phyloP scores from a whole-genome alignment of 2,329 filamentous ascomycete genomes.

The Macrophomina phaseolina region DNA sequence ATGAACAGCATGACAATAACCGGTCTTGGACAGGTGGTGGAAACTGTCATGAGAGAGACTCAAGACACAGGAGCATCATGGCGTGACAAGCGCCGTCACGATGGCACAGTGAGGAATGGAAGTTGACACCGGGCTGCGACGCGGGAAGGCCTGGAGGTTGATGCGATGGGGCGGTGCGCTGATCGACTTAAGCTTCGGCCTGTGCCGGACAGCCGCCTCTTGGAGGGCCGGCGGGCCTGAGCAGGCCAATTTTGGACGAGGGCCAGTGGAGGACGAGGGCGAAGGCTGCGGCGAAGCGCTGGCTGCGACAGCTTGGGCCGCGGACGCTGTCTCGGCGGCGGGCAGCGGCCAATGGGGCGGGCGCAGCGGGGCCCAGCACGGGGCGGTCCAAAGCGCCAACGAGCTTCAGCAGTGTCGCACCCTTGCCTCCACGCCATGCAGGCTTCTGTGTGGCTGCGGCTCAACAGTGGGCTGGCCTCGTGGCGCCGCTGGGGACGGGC shows the following conservation, averaged over 20 bases:
- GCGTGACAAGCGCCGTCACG: slow-evolving; percentile 23
- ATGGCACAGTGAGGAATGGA: not conserved
- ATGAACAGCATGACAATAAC: slow-evolving; percentile 21
- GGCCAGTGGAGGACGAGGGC: slow-evolving; percentile 5
- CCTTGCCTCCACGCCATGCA: slow-evolving; percentile 8
- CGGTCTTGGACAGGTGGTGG: not conserved
- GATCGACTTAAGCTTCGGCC: slow-evolving; percentile 21
- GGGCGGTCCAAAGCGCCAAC: slow-evolving; percentile 4
- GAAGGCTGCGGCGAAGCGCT: slow-evolving; percentile 15
- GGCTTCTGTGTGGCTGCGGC: slow-evolving; percentile 16
- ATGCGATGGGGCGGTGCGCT: slow-evolving; percentile 14
- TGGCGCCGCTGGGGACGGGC: slow-evolving; percentile 1
- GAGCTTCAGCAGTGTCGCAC: slow-evolving; percentile 24
- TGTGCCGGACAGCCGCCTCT: slow-evolving; percentile 10
- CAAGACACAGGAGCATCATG: slow-evolving; percentile 25
- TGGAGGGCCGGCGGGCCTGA: not conserved
- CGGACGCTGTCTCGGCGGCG: not conserved
- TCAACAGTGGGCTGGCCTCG: slow-evolving; percentile 14
- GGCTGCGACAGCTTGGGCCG: slow-evolving; percentile 20
- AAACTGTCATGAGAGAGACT: slow-evolving; percentile 23
- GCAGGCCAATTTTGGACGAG: not conserved
- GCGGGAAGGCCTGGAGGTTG: slow-evolving; percentile 10
- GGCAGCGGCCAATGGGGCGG: not conserved
- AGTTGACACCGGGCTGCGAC: slow-evolving; percentile 26
- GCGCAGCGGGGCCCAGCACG: not conserved